A percentile compares a stretch with the other conserved stretches of the same genome.
These are phyloP conservation scores for Boletus vermiculosoides DNA, from an alignment of 768 basidiomycete species.

Conservation along the genomic window DNA sequence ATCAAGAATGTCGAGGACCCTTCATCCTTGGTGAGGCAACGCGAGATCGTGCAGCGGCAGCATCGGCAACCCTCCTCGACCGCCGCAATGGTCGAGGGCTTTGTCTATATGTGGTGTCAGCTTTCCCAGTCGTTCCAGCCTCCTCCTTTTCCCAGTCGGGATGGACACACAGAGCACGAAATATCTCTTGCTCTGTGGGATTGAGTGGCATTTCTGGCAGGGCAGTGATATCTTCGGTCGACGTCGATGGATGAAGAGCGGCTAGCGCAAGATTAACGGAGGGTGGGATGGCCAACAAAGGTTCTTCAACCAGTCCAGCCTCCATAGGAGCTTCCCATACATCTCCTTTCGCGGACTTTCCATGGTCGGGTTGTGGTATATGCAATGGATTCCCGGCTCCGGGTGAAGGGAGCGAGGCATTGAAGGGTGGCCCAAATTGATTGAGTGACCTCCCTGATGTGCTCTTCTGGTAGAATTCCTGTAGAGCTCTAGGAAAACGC, in stretches of 20 bases:
- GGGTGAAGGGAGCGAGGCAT: slow-evolving; percentile 37
- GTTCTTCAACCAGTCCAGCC: slow-evolving; percentile 21
- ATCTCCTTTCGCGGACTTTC: slow-evolving; percentile 8
- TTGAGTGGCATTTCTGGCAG: slow-evolving; percentile 50
- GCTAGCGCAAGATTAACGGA: slow-evolving; percentile 33
- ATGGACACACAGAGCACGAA: slow-evolving; percentile 58
- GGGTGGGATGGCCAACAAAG: slow-evolving; percentile 23
- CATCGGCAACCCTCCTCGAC: slow-evolving; percentile 68
- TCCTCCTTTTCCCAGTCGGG: slow-evolving; percentile 53
- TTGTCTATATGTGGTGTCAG: not conserved
- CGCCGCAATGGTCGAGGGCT: slow-evolving; percentile 30
- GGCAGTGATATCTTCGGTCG: slow-evolving; percentile 9
- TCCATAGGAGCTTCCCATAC: slow-evolving; percentile 25
- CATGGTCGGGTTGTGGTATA: slow-evolving; percentile 3
- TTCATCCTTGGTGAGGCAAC: slow-evolving; percentile 35
- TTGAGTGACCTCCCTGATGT: slow-evolving; percentile 47
- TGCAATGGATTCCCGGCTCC: not conserved
- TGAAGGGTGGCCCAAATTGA: slow-evolving; percentile 66
- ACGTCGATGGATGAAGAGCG: slow-evolving; percentile 22
- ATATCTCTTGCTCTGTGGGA: slow-evolving; percentile 69
- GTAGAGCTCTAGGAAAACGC: slow-evolving; percentile 60
- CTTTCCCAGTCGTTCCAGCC: slow-evolving; percentile 8
- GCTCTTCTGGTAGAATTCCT: slow-evolving; percentile 54
- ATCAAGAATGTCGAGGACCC: slow-evolving; percentile 29
- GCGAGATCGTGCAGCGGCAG: slow-evolving; percentile 49